Evolutionary conservation across 306 rosid species (phyloP).

Genomic region (Castanea mollissima): DNA sequence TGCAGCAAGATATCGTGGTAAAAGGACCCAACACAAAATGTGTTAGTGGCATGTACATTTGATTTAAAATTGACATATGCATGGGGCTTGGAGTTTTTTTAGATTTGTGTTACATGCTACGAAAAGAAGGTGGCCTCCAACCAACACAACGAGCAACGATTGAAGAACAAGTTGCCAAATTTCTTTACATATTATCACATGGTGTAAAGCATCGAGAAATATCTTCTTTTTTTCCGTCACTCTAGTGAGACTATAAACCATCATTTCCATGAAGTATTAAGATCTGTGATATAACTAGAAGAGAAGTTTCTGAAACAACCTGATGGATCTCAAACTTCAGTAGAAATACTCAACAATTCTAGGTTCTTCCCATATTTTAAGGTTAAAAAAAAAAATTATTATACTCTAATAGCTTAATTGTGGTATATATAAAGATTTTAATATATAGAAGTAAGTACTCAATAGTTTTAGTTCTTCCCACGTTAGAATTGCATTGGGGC

Average conservation of each 20-base stretch:
- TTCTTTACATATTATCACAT: background rate
- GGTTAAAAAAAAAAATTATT: background rate
- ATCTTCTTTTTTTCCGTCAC: background rate
- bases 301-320: background rate
- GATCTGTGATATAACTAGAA: background rate
- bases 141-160: background rate
- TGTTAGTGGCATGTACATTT: no score
- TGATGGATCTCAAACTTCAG: background rate
- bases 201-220: background rate
- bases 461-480: no score
- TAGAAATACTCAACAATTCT: background rate
- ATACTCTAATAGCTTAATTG: background rate
- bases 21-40: no score
- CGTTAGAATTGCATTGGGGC: no score
- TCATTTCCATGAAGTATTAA: background rate
- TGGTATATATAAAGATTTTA: background rate
- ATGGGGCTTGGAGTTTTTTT: no score
- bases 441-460: no score
- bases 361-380: background rate
- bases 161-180: slow-evolving; percentile 8
- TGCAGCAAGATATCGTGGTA: no score
- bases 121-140: background rate
- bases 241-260: background rate
- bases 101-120: background rate
- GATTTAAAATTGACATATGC: no score